Conservation (phyloP, 2,329 filamentous ascomycete genomes). For the Eurotiales sp. region DNA sequence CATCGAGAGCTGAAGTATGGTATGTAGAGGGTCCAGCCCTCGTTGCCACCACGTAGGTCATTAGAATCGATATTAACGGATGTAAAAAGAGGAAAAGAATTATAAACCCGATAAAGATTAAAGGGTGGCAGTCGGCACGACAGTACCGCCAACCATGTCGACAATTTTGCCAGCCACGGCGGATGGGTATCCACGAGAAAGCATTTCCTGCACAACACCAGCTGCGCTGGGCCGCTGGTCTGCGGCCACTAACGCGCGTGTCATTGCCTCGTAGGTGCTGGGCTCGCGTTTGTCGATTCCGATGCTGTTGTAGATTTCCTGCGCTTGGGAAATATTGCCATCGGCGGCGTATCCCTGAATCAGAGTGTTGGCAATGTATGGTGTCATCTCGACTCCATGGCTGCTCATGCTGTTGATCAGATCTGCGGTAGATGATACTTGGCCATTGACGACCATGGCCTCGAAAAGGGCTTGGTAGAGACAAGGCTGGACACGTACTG, state of each 20-base stretch:
- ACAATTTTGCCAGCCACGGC: conserved; percentile 92
- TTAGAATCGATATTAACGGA: conserved; percentile 10
- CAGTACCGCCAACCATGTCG: conserved; percentile 66
- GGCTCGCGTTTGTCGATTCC: conserved; percentile 78
- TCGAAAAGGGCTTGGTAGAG: conserved; percentile 97
- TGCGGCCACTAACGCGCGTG: conserved; percentile 79
- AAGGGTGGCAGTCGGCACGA: conserved; percentile 11
- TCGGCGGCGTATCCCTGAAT: conserved; percentile 94
- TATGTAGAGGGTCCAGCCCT: conserved; percentile 15
- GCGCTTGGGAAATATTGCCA: conserved; percentile 74
- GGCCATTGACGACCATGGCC: conserved; percentile 91
- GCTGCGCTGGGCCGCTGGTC: conserved; percentile 76
- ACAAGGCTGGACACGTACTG: conserved; percentile 72
- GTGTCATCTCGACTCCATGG: conserved; percentile 76
- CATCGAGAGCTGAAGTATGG: conserved; percentile 6
- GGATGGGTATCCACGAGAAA: conserved; percentile 81
- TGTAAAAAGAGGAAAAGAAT: conserved; percentile 6
- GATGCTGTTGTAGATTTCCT: conserved; percentile 74
- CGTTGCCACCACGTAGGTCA: conserved; percentile 12
- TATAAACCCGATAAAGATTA: neutral
- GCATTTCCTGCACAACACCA: conserved; percentile 80
- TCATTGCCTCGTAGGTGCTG: conserved; percentile 99
- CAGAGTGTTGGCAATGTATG: conserved; percentile 96
- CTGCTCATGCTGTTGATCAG: conserved; percentile 72
- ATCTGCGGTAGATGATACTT: conserved; percentile 69